Base-by-base conservation (phyloP, 1,284 basidiomycete species). In the Cutaneotrichosporon curvatum region DNA sequence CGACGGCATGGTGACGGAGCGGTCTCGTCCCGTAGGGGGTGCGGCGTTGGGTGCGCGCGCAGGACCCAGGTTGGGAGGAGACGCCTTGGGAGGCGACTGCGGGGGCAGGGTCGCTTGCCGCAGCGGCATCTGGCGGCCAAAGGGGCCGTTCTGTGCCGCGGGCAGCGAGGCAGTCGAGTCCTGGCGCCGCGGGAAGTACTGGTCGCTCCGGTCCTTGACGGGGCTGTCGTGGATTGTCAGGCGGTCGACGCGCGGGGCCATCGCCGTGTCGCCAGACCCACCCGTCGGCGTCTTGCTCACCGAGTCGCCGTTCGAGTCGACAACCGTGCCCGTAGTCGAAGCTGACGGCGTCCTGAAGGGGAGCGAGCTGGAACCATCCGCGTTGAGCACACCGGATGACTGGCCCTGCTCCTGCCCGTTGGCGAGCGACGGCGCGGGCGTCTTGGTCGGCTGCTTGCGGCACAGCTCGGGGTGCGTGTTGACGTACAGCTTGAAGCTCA, bases 401-500 rank as follows among this genome's bases (percentile, higher is more conserved):
- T 33, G 14, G 20, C 49, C 48, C 25, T 47, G 38, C 22, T 48
- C 56, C 14, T 55, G 56, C 9, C 65, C 67, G 44, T 67, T 67
- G 22, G 47, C 43, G 14, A 67, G 36, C 6, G 61, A 61, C 4
- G 68, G 68, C 3, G 65, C 66, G 7, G 66, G 66, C 15, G 63
- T 70, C 47, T 60, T 63, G 14, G 60, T 57, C 21, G 62, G 50
- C 12, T 64, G 66, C 51, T 70, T 71, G 20, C 74, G 74, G 52
- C 81, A 82, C 39, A 92, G 75, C 66, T 95, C 89, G 9, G 90
- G 90, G 66, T 95, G 90, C 21, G 91, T 87, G 58, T 84, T 80
- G 57, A 97, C 84, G 65, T 95, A 99, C 8, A 89, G 82, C 52
- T 84, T 80, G 77, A 89, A 98, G 65, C 83, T 87, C 44, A 87